Evolutionary conservation across 2,329 filamentous ascomycete genomes (phyloP), one percentile per base, ranked within the genome.

Genomic region (Alternaria hordeiaustralica): DNA sequence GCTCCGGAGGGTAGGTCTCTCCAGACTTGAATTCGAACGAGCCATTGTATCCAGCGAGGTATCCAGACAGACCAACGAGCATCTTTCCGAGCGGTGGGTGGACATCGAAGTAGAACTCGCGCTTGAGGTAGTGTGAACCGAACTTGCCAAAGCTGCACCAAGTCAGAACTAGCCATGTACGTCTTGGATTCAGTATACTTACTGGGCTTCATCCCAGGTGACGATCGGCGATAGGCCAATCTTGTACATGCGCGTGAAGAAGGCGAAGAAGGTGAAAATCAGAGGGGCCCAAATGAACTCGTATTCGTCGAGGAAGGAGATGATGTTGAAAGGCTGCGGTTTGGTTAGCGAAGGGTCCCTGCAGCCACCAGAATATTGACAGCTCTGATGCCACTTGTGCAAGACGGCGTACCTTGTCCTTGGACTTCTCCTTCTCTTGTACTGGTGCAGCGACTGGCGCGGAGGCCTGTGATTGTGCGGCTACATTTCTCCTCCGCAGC

Each of bases 1-100:
- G 87, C 76, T 98, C 93, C 71, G 90, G 89, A 11, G 96, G 96
- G 80, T 99, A 99, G 58, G 88, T 94, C 78, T 98, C 96, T 79
- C 96, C 96, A 58, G 95, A 98, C 83, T 99, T 99, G 87, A 99
- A 99, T 79, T 99, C 96, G 82, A 99, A 99, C 5, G 95, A 96
- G 62, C 96, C 96, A 84, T 99, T 99, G 86, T 99, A 99, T 70
- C 95, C 95, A 71, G 95, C 96, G 65, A 99, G 87, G 78, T 96
- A 97, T 78, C 96, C 96, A 7, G 96, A 98, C 55, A 99, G 87
- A 67, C 96, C 96, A 73, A 99, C 95, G 60, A 99, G 89, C 89
- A 99, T 98, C 86, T 99, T 99, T 79, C 96, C 96, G 65, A 99
- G 89, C 58, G 96, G 96, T 69, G 96, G 96, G 82, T 97, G 93